Percentiles rank a stretch among this genome's conserved stretches.
These are phyloP conservation scores for Macadamia integrifolia DNA, from an alignment of 164 flowering plant species.

Conservation along the genomic window DNA sequence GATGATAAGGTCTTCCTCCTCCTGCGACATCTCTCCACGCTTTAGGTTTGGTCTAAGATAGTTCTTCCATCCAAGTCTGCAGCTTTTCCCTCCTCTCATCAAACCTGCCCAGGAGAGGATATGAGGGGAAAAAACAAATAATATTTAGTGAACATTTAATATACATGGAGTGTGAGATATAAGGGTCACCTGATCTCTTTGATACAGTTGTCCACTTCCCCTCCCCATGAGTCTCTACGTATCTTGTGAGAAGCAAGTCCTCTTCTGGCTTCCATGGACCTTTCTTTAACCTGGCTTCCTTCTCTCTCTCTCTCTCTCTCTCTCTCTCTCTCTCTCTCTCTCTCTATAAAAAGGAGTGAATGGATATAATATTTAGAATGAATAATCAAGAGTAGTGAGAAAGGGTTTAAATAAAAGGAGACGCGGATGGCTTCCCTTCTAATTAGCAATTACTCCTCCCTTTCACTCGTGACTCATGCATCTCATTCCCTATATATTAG, in stretches of 20 bases:
- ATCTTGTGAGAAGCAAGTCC: constrained; percentile 41
- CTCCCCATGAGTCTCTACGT: constrained; percentile 54
- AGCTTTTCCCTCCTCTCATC: constrained; percentile 51
- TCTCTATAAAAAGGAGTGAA: background rate
- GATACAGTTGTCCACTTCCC: constrained; percentile 55
- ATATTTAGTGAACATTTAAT: background rate
- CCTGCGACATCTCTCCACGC: constrained; percentile 40
- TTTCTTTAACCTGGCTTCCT: constrained; percentile 26
- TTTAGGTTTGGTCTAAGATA: constrained; percentile 57
- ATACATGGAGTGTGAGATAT: background rate
- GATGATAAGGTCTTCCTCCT: constrained; percentile 54
- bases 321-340: constrained; percentile 1
- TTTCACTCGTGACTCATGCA: background rate
- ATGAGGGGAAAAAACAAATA: background rate
- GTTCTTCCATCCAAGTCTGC: constrained; percentile 64
- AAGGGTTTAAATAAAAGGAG: background rate
- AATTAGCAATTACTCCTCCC: background rate
- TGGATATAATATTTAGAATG: too few relatives aligned
- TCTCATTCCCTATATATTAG: too few relatives aligned
- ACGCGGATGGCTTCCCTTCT: background rate
- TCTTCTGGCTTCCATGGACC: constrained; percentile 64
- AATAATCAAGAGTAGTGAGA: too few relatives aligned
- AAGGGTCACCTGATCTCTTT: constrained; percentile 33
- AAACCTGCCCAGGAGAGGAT: constrained; percentile 26
- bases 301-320: constrained; percentile 16